These are phyloP conservation scores for Neodidymelliopsis sp. DNA, from an alignment of 2,329 filamentous ascomycete genomes.

Conservation along the genomic window DNA sequence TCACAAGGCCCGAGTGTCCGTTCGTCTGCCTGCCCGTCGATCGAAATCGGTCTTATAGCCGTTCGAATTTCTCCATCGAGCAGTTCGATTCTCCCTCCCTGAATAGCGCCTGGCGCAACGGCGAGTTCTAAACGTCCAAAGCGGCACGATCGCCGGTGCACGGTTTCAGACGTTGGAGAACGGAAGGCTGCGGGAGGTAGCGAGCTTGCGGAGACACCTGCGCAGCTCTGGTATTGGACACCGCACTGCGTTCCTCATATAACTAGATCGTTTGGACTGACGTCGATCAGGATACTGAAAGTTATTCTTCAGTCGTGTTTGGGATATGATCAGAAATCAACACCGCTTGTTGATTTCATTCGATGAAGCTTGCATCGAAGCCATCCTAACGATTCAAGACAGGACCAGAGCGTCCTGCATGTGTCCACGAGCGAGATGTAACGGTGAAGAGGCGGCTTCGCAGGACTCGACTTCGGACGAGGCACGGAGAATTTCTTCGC, in stretches of 20 bases:
- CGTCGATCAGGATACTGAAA: constrained; percentile 2
- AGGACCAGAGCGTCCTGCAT: too few species aligned
- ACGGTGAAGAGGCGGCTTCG: too few species aligned
- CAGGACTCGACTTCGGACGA: too few species aligned
- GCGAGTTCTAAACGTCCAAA: neutral
- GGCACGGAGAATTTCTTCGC: too few species aligned
- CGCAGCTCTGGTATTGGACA: constrained; percentile 1
- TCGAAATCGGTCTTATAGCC: neutral
- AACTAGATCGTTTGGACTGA: neutral
- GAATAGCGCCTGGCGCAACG: neutral
- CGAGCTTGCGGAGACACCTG: constrained; percentile 3
- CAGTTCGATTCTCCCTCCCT: neutral
- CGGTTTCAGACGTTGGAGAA: constrained; percentile 13
- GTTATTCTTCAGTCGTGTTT: too few species aligned
- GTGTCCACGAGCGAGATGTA: too few species aligned
- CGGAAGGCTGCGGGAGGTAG: constrained; percentile 9
- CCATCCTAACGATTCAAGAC: too few species aligned
- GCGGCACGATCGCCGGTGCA: constrained; percentile 1
- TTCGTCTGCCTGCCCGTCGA: neutral
- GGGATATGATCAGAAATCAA: too few species aligned
- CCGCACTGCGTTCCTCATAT: neutral
- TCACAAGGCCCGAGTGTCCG: neutral
- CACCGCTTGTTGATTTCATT: too few species aligned
- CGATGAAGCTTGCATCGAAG: too few species aligned
- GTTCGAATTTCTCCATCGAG: constrained; percentile 4